A percentile compares a stretch with the other conserved stretches of the same genome.
phyloP scores from a whole-genome alignment of 345 rosid species.

The Xanthoceras sorbifolium region DNA sequence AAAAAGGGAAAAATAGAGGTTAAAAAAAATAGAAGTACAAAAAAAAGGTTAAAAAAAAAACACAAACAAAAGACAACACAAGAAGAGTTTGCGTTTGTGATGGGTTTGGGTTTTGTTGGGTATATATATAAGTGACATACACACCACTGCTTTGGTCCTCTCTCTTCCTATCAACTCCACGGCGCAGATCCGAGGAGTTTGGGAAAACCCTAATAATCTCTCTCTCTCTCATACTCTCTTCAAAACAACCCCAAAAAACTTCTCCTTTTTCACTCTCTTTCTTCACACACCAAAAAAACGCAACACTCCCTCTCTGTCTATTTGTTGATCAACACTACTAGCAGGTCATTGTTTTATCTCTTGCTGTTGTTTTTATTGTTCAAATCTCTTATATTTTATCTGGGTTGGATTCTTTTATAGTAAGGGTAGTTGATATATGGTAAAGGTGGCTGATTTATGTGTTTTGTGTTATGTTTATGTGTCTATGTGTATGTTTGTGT shows the following conservation, averaged over 20 bases:
- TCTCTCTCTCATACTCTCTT: constrained; percentile 16
- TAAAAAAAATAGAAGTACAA: too few relatives aligned
- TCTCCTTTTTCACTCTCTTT: constrained; percentile 18
- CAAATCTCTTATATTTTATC: neutral
- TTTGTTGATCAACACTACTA: constrained; percentile 4
- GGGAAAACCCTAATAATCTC: constrained; percentile 43
- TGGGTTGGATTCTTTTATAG: neutral
- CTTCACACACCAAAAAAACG: neutral
- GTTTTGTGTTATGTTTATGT: neutral
- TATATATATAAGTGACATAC: constrained; percentile 3
- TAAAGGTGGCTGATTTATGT: constrained; percentile 8
- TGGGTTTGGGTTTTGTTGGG: neutral
- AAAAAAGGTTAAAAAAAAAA: neutral
- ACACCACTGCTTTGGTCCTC: neutral
- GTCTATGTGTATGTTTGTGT: too few relatives aligned
- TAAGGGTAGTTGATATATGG: neutral
- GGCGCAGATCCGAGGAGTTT: constrained; percentile 97
- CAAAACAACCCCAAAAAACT: neutral
- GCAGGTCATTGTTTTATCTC: constrained; percentile 25
- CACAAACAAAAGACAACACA: neutral
- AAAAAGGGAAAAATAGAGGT: too few relatives aligned
- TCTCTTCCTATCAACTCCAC: constrained; percentile 52
- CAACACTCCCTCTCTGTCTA: constrained; percentile 8
- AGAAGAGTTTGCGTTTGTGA: neutral
- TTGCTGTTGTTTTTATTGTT: neutral